Base-by-base conservation (phyloP, 768 basidiomycete genomes). In the Boletus patriciae region DNA sequence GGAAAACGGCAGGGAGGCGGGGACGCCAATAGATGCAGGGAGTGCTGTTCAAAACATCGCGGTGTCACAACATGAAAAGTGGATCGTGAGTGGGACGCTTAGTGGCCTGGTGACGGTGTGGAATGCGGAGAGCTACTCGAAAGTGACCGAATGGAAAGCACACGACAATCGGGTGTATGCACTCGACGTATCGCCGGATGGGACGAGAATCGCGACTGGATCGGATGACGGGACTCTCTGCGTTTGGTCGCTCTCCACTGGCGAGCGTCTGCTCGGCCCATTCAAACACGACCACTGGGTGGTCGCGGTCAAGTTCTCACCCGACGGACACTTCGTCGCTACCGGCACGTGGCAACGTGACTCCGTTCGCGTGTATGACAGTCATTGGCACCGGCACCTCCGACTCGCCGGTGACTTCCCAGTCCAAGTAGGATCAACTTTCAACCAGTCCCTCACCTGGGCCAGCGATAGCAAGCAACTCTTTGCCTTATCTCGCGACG, bases 161-260 rank as follows among this genome's bases (percentile, higher is more conserved):
- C 45, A 48, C n/a, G 7, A 0, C 8, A 5, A 11, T 3, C 2
- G 0, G 1, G 49, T 56, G 3, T 4, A 21, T 3, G 34, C 50
- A 1, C 45, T 61, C 2, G 61, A 61, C 41, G 3, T 61, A 9
- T 57, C 50, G 0, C 48, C 41, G 2, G 59, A 62, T 6, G 51
- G n/a, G 23, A 38, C 40, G 9, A 53, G 15, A 19, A 40, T 62
- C 21, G 48, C 13, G 25, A 44, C 44, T 0, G 55, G 48, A 3
- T 33, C 57, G 10, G 2, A 2, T 4, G 37, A 40, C 21, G 2
- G 0, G 15, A 49, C 47, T 2, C 34, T 15, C 18, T 33, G 27
- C n/a, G 12, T 58, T 21, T 44, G 42, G 46, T 36, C 46, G 16
- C 36, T 7, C 46, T n/a, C n/a, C n/a, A n/a, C n/a, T n/a, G n/a